phyloP scores from a whole-genome alignment of 2,329 filamentous ascomycete genomes.

The Aotearoamyces nothofagi region DNA sequence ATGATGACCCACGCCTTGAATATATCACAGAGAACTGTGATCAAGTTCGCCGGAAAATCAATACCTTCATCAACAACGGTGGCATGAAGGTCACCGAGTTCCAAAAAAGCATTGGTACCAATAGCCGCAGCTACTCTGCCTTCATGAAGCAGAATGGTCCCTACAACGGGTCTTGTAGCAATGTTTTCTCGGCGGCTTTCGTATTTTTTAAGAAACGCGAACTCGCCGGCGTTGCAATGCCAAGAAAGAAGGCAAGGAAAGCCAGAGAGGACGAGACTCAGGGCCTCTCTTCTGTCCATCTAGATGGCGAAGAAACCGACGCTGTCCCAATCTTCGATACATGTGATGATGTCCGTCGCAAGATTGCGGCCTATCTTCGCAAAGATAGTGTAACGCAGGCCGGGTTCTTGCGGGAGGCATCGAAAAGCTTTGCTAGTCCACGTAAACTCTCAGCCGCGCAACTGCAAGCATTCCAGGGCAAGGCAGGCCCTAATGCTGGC shows the following conservation, averaged over 20 bases:
- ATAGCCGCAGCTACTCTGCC: slow-evolving; percentile 19
- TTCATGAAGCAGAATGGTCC: slow-evolving; percentile 34
- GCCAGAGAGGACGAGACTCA: slow-evolving; percentile 13
- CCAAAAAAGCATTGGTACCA: slow-evolving; percentile 22
- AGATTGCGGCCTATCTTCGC: slow-evolving; percentile 35
- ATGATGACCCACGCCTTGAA: slow-evolving; percentile 6
- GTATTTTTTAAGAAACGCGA: slow-evolving; percentile 35
- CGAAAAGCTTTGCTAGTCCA: slow-evolving; percentile 23
- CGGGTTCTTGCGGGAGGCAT: slow-evolving; percentile 32
- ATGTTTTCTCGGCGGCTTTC: slow-evolving; percentile 22
- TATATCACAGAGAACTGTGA: slow-evolving; percentile 14
- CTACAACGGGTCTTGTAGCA: slow-evolving; percentile 20
- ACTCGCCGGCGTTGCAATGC: slow-evolving; percentile 26
- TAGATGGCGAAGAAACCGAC: slow-evolving; percentile 31
- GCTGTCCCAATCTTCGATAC: slow-evolving; percentile 36
- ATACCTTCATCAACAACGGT: slow-evolving; percentile 22
- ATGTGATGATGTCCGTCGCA: slow-evolving; percentile 40
- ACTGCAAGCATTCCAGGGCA: slow-evolving; percentile 32
- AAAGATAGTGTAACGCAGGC: slow-evolving; percentile 33
- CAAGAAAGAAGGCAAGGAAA: slow-evolving; percentile 21
- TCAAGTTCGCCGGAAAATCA: slow-evolving; percentile 25
- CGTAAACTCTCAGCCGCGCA: slow-evolving; percentile 26
- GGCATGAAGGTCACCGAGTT: slow-evolving; percentile 30
- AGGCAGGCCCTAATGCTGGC: slow-evolving; percentile 31
- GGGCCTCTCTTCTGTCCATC: slow-evolving; percentile 26